Evolutionary conservation across 192 early-diverging fungal species (phyloP).

Genomic region (Coemansia sp.): DNA sequence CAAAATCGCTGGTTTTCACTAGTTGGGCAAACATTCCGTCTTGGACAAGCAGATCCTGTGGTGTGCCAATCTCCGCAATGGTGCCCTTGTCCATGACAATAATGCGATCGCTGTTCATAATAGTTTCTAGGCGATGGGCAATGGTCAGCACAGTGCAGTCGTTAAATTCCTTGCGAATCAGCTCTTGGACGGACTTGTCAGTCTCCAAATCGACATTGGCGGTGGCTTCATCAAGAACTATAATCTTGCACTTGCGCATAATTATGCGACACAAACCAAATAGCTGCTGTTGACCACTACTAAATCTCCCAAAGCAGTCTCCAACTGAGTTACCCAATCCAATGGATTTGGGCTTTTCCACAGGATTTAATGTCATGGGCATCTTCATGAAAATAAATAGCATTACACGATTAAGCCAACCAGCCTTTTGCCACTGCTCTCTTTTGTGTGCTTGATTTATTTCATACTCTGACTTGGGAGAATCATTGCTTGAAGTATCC

Average conservation of each 20-base stretch:
- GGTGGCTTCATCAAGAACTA: conserved; percentile 3
- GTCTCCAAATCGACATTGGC: conserved; percentile 57
- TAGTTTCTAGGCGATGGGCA: conserved; percentile 74
- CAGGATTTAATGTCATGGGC: background rate
- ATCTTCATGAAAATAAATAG: background rate
- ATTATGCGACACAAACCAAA: conserved; percentile 65
- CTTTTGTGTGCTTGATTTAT: background rate
- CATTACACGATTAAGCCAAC: conserved; percentile 2
- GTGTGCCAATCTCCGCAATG: conserved; percentile 63
- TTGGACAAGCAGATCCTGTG: conserved; percentile 57
- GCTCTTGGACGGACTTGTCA: conserved; percentile 22
- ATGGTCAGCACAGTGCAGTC: conserved; percentile 59
- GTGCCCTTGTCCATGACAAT: conserved; percentile 70
- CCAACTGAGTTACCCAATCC: background rate
- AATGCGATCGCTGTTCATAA: conserved; percentile 67
- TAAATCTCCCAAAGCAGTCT: conserved; percentile 10
- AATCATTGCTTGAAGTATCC: background rate
- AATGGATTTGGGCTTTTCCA: background rate
- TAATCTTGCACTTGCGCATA: conserved; percentile 52
- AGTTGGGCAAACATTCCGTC: conserved; percentile 15
- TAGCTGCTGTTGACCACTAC: conserved; percentile 64
- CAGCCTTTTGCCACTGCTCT: conserved; percentile 16
- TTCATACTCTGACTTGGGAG: conserved; percentile 1
- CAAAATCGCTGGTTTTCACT: conserved; percentile 1
- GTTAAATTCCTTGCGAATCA: conserved; percentile 57